These are phyloP conservation scores for Pichia sp. DNA, from an alignment of 1,139 yeast species.

Conservation along the genomic window DNA sequence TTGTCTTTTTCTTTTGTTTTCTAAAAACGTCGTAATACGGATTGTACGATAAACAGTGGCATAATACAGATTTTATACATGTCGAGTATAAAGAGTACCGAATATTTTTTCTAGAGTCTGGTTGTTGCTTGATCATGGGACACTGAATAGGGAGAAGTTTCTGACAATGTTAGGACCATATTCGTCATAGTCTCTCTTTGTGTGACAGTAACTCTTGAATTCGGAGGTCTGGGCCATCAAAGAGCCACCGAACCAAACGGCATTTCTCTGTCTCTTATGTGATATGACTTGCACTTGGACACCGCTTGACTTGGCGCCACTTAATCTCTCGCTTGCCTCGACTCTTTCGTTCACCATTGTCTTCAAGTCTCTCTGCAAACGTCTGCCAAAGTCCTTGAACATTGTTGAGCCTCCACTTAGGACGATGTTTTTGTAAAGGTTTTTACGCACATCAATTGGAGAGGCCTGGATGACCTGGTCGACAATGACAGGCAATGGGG, in stretches of 20 bases:
- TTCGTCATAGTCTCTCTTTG: conserved; percentile 96
- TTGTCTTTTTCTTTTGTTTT: background rate
- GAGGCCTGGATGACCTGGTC: conserved; percentile 93
- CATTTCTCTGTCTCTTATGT: conserved; percentile 95
- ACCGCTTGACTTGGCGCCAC: conserved; percentile 87
- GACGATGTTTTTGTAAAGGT: conserved; percentile 90
- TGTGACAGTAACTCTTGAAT: conserved; percentile 92
- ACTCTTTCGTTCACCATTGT: conserved; percentile 85
- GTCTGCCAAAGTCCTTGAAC: conserved; percentile 97
- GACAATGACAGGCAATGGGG: conserved; percentile 92
- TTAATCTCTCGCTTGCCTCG: conserved; percentile 68
- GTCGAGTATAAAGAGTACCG: background rate
- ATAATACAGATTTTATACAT: background rate
- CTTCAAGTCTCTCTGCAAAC: conserved; percentile 93
- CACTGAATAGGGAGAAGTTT: conserved; percentile 89
- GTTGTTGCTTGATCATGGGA: conserved; percentile 47
- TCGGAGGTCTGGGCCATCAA: conserved; percentile 95
- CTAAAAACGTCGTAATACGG: background rate
- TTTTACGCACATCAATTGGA: conserved; percentile 97
- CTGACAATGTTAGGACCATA: conserved; percentile 97
- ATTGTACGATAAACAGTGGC: background rate
- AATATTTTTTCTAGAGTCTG: background rate
- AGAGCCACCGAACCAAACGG: conserved; percentile 99
- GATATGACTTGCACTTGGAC: conserved; percentile 95
- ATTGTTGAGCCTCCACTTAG: conserved; percentile 97